Percentiles rank a stretch among this genome's conserved stretches.
Conservation (phyloP, 768 basidiomycete genomes). For the Auricularia sp. region DNA sequence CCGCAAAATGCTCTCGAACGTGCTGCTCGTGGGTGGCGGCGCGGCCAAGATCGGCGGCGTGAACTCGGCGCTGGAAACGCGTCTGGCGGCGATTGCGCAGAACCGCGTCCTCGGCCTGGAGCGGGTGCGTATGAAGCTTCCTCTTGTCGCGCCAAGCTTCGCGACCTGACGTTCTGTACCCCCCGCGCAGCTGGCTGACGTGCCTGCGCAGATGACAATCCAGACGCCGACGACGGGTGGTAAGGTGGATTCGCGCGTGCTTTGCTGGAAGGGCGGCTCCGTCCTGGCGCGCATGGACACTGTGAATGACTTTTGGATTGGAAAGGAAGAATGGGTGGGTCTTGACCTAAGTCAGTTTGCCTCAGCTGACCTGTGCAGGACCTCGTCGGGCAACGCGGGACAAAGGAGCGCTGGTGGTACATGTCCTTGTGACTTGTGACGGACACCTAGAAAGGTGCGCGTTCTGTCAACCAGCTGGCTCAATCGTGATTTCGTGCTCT, state of each 20-base stretch:
- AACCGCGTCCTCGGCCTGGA: not conserved
- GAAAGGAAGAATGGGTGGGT: constrained; percentile 76
- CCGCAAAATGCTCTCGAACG: constrained; percentile 77
- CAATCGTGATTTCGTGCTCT: too few relatives aligned
- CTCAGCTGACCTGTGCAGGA: constrained; percentile 35
- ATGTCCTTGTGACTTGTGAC: constrained; percentile 28
- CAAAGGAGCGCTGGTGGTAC: constrained; percentile 77
- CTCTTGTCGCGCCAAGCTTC: not conserved
- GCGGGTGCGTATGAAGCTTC: not conserved
- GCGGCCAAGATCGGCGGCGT: constrained; percentile 72
- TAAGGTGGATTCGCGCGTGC: constrained; percentile 73
- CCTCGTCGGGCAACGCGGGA: constrained; percentile 63
- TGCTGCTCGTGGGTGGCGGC: constrained; percentile 76
- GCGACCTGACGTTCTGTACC: not conserved
- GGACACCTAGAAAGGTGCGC: too few relatives aligned
- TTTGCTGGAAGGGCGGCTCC: constrained; percentile 92
- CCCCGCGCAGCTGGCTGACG: not conserved
- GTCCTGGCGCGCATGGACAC: constrained; percentile 90
- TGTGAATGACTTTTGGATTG: constrained; percentile 82
- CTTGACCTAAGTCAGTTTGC: not conserved
- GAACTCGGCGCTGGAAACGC: constrained; percentile 78
- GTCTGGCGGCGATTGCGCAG: constrained; percentile 33
- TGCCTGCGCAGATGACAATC: constrained; percentile 36
- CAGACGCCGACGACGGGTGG: constrained; percentile 67
- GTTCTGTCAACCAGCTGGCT: too few relatives aligned